Percentiles rank a stretch among this genome's conserved stretches.
Evolutionary conservation across 176 grass and related monocot species (phyloP).

Genomic region (Lolium multiflorum): DNA sequence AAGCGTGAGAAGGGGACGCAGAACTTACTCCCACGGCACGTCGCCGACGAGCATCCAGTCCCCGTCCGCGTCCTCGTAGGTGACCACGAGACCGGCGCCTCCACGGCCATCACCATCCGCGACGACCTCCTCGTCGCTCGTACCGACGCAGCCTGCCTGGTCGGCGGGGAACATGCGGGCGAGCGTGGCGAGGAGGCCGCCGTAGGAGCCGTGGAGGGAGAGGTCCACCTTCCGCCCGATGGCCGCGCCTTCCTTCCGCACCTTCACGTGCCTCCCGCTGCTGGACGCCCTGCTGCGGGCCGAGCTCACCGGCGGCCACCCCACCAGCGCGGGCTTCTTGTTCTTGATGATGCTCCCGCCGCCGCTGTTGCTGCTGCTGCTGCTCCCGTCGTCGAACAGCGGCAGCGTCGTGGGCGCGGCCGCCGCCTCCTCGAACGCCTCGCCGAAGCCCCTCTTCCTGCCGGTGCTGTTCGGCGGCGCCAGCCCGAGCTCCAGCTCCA

Average conservation of each 20-base stretch:
- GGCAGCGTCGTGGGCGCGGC: slow-evolving; percentile 45
- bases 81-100: slow-evolving; percentile 33
- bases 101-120: too few relatives aligned
- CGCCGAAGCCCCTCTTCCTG: slow-evolving; percentile 65
- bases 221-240: slow-evolving; percentile 92
- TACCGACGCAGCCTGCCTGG: background rate
- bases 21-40: slow-evolving; percentile 93
- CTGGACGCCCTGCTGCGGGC: slow-evolving; percentile 45
- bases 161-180: slow-evolving; percentile 71
- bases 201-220: slow-evolving; percentile 69
- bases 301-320: slow-evolving; percentile 86
- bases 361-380: slow-evolving; percentile 19
- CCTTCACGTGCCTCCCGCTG: slow-evolving; percentile 73
- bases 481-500: slow-evolving; percentile 93
- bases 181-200: slow-evolving; percentile 69
- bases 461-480: slow-evolving; percentile 52
- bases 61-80: slow-evolving; percentile 85
- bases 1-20: background rate
- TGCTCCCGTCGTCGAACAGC: slow-evolving; percentile 65
- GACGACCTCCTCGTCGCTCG: background rate
- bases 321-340: slow-evolving; percentile 55
- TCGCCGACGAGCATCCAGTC: slow-evolving; percentile 98
- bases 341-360: background rate
- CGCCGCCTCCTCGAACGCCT: background rate
- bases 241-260: slow-evolving; percentile 82